Evolutionary conservation across 177 flowering plant species (phyloP), one percentile per base, ranked within the genome.

Genomic region (Vitis hybrid): DNA sequence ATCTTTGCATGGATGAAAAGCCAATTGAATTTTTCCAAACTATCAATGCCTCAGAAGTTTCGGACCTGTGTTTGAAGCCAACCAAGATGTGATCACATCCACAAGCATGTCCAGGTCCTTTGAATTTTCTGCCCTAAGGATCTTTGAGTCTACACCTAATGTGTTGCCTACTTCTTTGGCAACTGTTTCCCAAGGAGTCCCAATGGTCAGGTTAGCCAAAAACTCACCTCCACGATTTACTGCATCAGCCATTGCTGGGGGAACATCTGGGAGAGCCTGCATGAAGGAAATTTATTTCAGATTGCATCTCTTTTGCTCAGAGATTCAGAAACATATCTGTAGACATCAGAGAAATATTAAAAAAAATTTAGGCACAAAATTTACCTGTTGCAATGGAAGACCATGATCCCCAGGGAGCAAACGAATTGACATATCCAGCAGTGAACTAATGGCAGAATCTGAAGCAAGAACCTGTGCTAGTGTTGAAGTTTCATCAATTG

Each of bases 341-440:
- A 40, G 15, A 56, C 21, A 40, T 40, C 45, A 40, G 45, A 40
- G 50, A 50, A 10, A 15, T 26, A 56, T 10, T 69, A 10, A 57
- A 23, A 9, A 17, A 60, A 10, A 15, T 13, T 9, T 48, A 60
- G 30, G 52, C 21, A 10, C 9, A 70, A 68, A 48, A 51, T 63
- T 67, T 69, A 89, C 98, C 89, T 94, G 97, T 68, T 89, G 92
- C 77, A 92, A 74, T 54, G 98, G 97, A 65, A 91, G 86, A 49
- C 87, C 97, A 59, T 94, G 97, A 78, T 92, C 97, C 69, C 98
- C 98, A 15, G 97, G 93, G 70, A 94, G 70, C 50, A 66, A 64
- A 26, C 98, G 96, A 67, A 90, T 88, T n/a, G 98, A 91, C 91
- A 94, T 83, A 79, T 94, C 97, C 61, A 92, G 83, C 83, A 80